Percentiles rank a stretch among this genome's conserved stretches.
Evolutionary conservation across 2,329 filamentous ascomycete species (phyloP).

Genomic region (Colletotrichum graminicola): DNA sequence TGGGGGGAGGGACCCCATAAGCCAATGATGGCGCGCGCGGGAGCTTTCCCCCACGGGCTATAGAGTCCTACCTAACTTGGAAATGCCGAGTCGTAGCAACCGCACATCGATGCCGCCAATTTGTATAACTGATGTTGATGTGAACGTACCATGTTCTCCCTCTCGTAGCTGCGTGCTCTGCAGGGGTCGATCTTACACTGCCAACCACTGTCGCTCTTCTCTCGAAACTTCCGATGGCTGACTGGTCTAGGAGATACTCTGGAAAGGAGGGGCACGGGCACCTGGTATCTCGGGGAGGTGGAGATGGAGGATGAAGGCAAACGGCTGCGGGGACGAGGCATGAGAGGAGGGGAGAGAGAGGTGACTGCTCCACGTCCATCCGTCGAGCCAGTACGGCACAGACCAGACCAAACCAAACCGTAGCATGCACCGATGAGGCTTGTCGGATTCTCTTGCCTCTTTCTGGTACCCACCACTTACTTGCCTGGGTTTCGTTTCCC

Average conservation of each 20-base stretch:
- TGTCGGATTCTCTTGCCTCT: conserved; percentile 38
- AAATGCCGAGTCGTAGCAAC: conserved; percentile 28
- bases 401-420: conserved; percentile 17
- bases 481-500: conserved; percentile 26
- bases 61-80: conserved; percentile 10
- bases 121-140: conserved; percentile 1
- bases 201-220: not conserved
- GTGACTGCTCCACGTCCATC: conserved; percentile 1
- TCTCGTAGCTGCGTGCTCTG: not conserved
- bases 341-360: not conserved
- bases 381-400: conserved; percentile 19
- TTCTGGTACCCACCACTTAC: conserved; percentile 18
- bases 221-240: conserved; percentile 25
- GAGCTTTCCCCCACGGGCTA: conserved; percentile 11
- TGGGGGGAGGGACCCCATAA: not conserved
- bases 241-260: conserved; percentile 38
- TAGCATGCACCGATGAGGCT: conserved; percentile 11
- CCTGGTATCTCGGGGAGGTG: conserved; percentile 41
- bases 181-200: conserved; percentile 1
- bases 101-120: not conserved
- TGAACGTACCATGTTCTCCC: conserved; percentile 8
- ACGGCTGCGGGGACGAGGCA: conserved; percentile 7
- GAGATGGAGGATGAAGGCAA: conserved; percentile 22
- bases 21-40: conserved; percentile 20
- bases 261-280: conserved; percentile 39